Evolutionary conservation across 495 filamentous ascomycete species (phyloP).

Genomic region (Saxophila tyrrhenica): DNA sequence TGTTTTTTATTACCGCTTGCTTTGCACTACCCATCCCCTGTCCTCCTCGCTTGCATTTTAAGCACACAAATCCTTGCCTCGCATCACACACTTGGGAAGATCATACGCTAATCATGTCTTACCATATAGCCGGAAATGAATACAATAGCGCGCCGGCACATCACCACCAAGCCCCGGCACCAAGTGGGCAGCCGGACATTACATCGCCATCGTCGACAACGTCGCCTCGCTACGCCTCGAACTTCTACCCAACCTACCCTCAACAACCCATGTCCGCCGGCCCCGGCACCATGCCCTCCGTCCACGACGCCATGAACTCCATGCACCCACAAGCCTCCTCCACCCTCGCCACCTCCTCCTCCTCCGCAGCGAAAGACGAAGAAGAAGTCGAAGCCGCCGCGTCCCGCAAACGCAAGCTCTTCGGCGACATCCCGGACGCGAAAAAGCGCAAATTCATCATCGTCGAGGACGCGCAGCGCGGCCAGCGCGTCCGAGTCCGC

Average conservation of each 20-base stretch:
- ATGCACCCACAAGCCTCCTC: conserved; percentile 38
- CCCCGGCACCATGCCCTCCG: conserved; percentile 52
- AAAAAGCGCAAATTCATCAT: conserved; percentile 94
- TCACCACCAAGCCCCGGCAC: conserved; percentile 43
- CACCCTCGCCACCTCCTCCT: conserved; percentile 23
- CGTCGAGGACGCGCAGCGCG: conserved; percentile 74
- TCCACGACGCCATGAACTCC: conserved; percentile 54
- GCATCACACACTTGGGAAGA: neutral
- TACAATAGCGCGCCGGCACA: conserved; percentile 49
- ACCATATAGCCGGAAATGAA: conserved; percentile 40
- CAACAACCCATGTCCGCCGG: conserved; percentile 43
- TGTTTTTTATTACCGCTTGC: conserved; percentile 4
- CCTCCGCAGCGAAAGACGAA: conserved; percentile 26
- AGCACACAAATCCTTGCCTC: conserved; percentile 6
- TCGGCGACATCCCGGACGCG: conserved; percentile 71
- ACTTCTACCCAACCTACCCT: conserved; percentile 65
- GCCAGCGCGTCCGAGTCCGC: conserved; percentile 68
- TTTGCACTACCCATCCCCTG: neutral
- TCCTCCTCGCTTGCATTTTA: conserved; percentile 19
- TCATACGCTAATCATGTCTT: conserved; percentile 24
- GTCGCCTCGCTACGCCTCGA: conserved; percentile 60
- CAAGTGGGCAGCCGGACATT: conserved; percentile 25
- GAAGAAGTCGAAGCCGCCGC: too few relatives aligned
- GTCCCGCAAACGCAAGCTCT: conserved; percentile 49
- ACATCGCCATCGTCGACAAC: conserved; percentile 33